Percentiles rank a stretch among this genome's conserved stretches.
Evolutionary conservation across 352 stramenopile species (phyloP).

Genomic region (Phytopythium oedochilum): DNA sequence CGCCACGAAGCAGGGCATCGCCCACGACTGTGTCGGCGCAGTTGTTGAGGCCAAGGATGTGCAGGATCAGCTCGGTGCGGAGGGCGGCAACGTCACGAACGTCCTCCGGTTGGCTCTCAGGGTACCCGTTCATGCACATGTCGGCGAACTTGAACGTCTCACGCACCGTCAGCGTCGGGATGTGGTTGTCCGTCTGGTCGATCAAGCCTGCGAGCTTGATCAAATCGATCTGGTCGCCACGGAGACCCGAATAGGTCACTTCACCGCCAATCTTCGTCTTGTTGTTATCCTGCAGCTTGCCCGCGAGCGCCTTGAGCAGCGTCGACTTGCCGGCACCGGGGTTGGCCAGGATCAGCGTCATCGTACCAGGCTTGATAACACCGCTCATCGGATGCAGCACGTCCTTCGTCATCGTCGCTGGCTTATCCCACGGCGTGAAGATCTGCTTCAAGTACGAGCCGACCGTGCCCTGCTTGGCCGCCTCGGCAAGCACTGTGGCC

Average conservation of each 20-base stretch:
- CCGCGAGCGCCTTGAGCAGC: constrained; percentile 52
- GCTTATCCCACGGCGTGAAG: constrained; percentile 39
- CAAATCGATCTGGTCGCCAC: constrained; percentile 39
- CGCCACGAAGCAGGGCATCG: constrained; percentile 65
- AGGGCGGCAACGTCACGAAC: constrained; percentile 54
- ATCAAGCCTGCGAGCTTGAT: constrained; percentile 64
- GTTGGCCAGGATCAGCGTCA: constrained; percentile 59
- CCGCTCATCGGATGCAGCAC: constrained; percentile 60
- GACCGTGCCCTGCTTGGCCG: constrained; percentile 38
- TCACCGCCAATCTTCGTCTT: constrained; percentile 26
- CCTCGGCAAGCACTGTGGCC: constrained; percentile 40
- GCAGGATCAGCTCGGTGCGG: constrained; percentile 53
- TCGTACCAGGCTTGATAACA: constrained; percentile 43
- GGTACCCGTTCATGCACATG: constrained; percentile 62
- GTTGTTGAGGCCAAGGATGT: constrained; percentile 80
- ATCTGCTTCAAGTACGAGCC: constrained; percentile 41
- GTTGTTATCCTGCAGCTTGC: constrained; percentile 35
- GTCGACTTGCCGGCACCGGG: constrained; percentile 59
- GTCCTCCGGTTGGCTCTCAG: constrained; percentile 54
- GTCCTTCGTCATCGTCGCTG: constrained; percentile 28
- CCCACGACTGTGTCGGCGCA: constrained; percentile 92
- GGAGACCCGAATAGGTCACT: constrained; percentile 44
- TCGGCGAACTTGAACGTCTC: constrained; percentile 94
- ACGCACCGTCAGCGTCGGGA: constrained; percentile 89
- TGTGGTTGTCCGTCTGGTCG: constrained; percentile 86